Base-by-base conservation (phyloP, 1,139 yeast species). In the Casaregolazyma suthepensis region DNA sequence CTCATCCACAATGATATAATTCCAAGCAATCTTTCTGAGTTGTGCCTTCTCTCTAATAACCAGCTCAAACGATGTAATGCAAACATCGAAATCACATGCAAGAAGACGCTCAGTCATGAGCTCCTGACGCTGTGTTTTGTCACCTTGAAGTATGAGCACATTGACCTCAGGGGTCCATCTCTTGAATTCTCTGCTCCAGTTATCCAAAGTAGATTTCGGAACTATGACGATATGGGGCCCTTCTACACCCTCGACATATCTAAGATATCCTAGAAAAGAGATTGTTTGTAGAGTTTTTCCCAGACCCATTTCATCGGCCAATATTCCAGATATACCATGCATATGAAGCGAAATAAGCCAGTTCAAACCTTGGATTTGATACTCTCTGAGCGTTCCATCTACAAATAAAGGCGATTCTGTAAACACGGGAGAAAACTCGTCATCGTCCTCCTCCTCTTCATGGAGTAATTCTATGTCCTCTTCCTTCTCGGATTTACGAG, bases 221-320 rank as follows among this genome's bases (percentile, higher is more conserved):
- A 91, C 98, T 59, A 91, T 87, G 40, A 93, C 85, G 46, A 93
- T 81, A 66, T 86, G 91, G 0, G 99, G 99, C 0, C 99, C 99
- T 57, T 81, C 83, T 18, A 87, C 78, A 49, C 82, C 79, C 62
- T 83, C 83, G 53, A 85, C 75, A 65, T 87, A 88, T 59, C 98
- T 78, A 56, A 93, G 73, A 68, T 87, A 90, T 0, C 96, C 99
- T 54, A 93, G 72, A 62, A 93, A 91, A 5, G 98, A 82, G 56
- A 93, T 89, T 0, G 97, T 89, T 69, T 93, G 99, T 56, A 93
- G 75, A 1, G 99, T 93, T 68, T 93, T 93, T 56, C 99, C 99
- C 55, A 93, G 77, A 1, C 99, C 99, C 99, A 93, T 93, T 70
- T 93, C 99, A 71, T 93, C 99, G 9, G 99, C 99, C 56, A 93